Percentiles rank a stretch among this genome's conserved stretches.
Conservation (phyloP, 495 filamentous ascomycete genomes). For the Massariosphaeria phaeospora region DNA sequence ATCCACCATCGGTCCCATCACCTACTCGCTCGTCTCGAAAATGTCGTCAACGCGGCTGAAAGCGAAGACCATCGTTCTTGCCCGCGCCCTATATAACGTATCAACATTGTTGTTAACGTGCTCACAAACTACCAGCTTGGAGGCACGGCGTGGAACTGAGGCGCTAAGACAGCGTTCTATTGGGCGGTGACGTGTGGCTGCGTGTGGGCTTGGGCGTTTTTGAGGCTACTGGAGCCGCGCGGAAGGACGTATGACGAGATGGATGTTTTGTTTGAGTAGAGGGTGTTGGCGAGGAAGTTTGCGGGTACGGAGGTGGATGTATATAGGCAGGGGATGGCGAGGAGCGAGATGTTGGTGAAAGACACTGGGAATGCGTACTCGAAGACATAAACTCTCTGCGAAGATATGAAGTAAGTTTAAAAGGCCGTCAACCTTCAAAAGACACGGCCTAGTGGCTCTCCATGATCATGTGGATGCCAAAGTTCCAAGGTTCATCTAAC, state of each 20-base stretch:
- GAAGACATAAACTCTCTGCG: too few relatives aligned
- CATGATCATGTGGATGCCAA: too few relatives aligned
- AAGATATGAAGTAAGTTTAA: too few relatives aligned
- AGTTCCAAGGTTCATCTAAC: too few relatives aligned
- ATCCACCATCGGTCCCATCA: conserved; percentile 27
- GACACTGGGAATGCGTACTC: too few relatives aligned
- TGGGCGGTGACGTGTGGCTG: conserved; percentile 23
- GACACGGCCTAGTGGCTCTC: too few relatives aligned
- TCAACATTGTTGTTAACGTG: conserved; percentile 25
- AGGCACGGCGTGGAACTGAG: conserved; percentile 17
- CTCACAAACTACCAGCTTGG: conserved; percentile 26
- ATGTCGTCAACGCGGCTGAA: conserved; percentile 25
- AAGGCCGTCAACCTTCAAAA: too few relatives aligned
- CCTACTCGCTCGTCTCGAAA: conserved; percentile 23
- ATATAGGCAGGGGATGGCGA: neutral
- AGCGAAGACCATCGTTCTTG: conserved; percentile 27
- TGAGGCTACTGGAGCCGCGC: conserved; percentile 78
- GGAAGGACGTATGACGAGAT: conserved; percentile 77
- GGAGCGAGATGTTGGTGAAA: neutral
- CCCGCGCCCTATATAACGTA: conserved; percentile 18
- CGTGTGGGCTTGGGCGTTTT: conserved; percentile 63
- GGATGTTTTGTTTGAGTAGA: conserved; percentile 62
- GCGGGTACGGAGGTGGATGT: conserved; percentile 11
- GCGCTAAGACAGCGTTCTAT: conserved; percentile 24
- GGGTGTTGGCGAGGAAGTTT: conserved; percentile 23